Evolutionary conservation across 495 filamentous ascomycete species (phyloP).

Genomic region (Penicillium pulvis): DNA sequence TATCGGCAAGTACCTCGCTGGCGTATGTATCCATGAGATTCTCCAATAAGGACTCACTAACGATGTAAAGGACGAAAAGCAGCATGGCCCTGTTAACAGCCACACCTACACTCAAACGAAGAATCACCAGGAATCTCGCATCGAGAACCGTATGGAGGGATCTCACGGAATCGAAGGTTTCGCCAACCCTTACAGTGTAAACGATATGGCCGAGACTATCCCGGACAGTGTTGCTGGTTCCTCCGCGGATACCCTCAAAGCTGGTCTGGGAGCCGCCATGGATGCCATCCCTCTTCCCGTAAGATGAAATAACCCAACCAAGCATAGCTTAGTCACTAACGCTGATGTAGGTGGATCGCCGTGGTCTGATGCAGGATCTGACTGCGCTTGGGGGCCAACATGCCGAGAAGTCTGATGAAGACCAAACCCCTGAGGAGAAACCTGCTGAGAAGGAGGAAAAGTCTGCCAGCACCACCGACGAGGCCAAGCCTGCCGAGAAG

Average conservation of each 20-base stretch:
- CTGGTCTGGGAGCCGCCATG: neutral
- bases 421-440: neutral
- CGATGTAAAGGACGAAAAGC: neutral
- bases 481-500: conserved; percentile 3
- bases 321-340: neutral
- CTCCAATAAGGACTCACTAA: neutral
- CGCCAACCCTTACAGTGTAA: conserved; percentile 8
- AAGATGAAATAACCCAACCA: neutral
- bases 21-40: conserved; percentile 2
- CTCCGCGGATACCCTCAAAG: neutral
- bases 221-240: neutral
- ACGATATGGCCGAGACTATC: conserved; percentile 4
- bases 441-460: conserved; percentile 1
- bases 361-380: neutral
- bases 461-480: neutral
- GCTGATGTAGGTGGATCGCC: neutral
- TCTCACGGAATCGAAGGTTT: conserved; percentile 6
- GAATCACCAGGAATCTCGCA: neutral
- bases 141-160: neutral
- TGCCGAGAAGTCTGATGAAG: no score
- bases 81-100: neutral
- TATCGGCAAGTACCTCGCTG: conserved; percentile 16
- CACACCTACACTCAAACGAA: no score
- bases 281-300: neutral
- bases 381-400: neutral